A percentile compares a stretch with the other conserved stretches of the same genome.
Evolutionary conservation across 2,329 filamentous ascomycete species (phyloP).

Genomic region (Trichoderma cornu-damae): DNA sequence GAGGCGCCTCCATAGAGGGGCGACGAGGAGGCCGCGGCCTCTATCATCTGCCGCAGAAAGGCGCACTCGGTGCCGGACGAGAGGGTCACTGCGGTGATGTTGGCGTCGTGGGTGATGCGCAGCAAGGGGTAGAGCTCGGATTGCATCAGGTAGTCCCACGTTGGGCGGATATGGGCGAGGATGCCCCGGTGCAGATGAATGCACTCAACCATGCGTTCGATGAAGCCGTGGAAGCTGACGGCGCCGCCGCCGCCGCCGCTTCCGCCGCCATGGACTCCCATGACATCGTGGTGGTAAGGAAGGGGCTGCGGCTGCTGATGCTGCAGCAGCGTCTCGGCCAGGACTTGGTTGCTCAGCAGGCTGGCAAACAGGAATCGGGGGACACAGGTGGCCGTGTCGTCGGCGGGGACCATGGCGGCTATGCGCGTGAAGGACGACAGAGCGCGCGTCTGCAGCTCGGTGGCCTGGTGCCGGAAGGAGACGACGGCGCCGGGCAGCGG

Average conservation of each 20-base stretch:
- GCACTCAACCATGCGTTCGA: conserved; percentile 40
- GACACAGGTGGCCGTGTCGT: conserved; percentile 30
- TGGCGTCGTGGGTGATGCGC: conserved; percentile 21
- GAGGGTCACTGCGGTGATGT: neutral
- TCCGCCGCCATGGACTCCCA: conserved; percentile 8
- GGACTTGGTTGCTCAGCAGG: conserved; percentile 41
- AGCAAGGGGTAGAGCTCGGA: conserved; percentile 33
- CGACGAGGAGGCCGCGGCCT: conserved; percentile 23
- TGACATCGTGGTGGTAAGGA: conserved; percentile 14
- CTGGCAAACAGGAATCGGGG: conserved; percentile 43
- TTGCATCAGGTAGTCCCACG: conserved; percentile 33
- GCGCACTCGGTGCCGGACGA: conserved; percentile 27
- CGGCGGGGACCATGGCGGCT: conserved; percentile 22
- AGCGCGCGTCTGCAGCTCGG: conserved; percentile 42
- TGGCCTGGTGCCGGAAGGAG: conserved; percentile 34
- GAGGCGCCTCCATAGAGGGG: conserved; percentile 29
- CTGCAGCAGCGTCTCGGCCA: conserved; percentile 43
- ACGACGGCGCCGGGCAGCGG: neutral
- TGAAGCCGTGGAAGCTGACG: conserved; percentile 35
- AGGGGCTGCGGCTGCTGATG: conserved; percentile 25
- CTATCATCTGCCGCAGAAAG: conserved; percentile 20
- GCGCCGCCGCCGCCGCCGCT: conserved; percentile 3
- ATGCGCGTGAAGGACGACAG: conserved; percentile 36
- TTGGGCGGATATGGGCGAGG: conserved; percentile 33
- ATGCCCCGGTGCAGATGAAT: conserved; percentile 41